Evolutionary conservation across 805 yeast genomes (phyloP), one percentile per base, ranked within the genome.

Genomic region (Saccharomycopsis schoenii): DNA sequence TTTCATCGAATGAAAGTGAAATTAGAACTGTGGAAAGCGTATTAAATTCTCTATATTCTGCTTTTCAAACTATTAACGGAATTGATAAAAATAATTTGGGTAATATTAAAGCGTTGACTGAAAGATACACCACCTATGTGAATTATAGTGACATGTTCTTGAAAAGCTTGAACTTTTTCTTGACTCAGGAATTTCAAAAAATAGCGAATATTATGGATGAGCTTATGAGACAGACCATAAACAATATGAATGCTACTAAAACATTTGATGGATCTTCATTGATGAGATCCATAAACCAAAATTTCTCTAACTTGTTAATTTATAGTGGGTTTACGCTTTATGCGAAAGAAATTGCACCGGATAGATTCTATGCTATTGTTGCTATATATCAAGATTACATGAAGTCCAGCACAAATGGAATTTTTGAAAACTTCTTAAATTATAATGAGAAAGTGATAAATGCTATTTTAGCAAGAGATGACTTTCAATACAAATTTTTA

Each of bases 61-160:
- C 96, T 0, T 72, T 90, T 57, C 74, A 74, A 55, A 85, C 90
- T 1, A 83, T 86, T 29, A 76, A 82, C 61, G 83, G 84, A 56
- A 64, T 71, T n/a, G 79, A 75, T 47, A 69, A 71, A 55, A 77
- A 77, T 61, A 77, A 76, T 60, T 69, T 86, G 62, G 83, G 84
- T 43, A 78, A 80, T 19, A 86, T 90, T 89, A 77, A 78, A 61
- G 96, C 96, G 0, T 75, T 89, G 62, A 78, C 77, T 62, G 90
- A 88, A 67, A 84, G 86, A 67, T 79, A 83, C 61, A 73, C 76
- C 15, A 78, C 76, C 4, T 88, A 86, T 68, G 89, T 85, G 66
- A 69, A 73, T 21, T 83, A 83, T 0, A 77, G 86, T 0, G 66
- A 69, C 1, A 71, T 74, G 4, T 88, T 90, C 67, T 70, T 82